phyloP scores from a whole-genome alignment of 2,329 filamentous ascomycete species.

The Hypoxylon sp. region DNA sequence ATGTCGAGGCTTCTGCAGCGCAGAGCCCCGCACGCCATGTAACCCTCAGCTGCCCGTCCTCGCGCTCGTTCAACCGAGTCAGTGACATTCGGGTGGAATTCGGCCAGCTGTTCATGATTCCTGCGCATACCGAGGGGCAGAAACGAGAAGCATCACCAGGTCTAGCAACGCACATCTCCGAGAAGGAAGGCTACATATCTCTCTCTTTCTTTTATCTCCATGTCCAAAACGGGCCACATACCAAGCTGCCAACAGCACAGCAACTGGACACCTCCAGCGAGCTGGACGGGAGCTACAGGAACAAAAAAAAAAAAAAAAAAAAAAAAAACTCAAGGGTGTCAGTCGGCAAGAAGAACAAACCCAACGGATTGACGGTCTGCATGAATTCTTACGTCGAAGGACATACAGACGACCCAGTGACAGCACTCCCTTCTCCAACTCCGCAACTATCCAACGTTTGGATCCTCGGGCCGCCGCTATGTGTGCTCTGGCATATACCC shows the following conservation, averaged over 20 bases:
- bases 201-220: background rate
- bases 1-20: slow-evolving; percentile 26
- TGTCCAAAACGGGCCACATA: background rate
- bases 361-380: slow-evolving; percentile 27
- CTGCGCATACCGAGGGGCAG: slow-evolving; percentile 4
- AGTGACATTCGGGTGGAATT: slow-evolving; percentile 1
- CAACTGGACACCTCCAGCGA: background rate
- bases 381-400: slow-evolving; percentile 27
- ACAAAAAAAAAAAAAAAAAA: slow-evolving; percentile 17
- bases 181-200: background rate
- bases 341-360: slow-evolving; percentile 25
- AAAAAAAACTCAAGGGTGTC: slow-evolving; percentile 17
- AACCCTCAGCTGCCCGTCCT: slow-evolving; percentile 21
- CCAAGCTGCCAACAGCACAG: background rate
- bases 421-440: slow-evolving; percentile 15
- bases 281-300: background rate
- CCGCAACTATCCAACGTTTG: slow-evolving; percentile 29
- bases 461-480: slow-evolving; percentile 36
- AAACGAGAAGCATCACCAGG: slow-evolving; percentile 3
- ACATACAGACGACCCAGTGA: slow-evolving; percentile 21
- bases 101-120: slow-evolving; percentile 8
- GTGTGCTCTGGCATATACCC: slow-evolving; percentile 34
- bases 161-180: slow-evolving; percentile 1
- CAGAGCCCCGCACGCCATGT: slow-evolving; percentile 31
- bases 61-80: slow-evolving; percentile 7